Conservation (phyloP, 768 basidiomycete species). For the Mycena vulgaris region DNA sequence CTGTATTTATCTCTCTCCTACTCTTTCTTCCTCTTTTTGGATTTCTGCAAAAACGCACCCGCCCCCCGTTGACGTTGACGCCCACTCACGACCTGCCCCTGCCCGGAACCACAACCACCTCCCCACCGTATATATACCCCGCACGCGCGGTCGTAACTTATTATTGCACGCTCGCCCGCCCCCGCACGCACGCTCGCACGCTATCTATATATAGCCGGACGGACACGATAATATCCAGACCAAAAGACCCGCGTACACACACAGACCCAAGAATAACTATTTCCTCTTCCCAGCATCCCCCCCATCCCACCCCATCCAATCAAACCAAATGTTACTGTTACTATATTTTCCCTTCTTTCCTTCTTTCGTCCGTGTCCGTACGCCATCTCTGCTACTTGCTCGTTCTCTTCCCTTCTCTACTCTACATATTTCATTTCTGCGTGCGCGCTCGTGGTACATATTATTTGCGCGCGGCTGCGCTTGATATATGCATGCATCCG, state of each 20-base stretch:
- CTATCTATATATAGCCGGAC: neutral
- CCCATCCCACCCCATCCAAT: neutral
- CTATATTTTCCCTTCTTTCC: neutral
- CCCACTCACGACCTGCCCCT: slow-evolving; percentile 14
- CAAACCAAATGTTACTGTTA: slow-evolving; percentile 5
- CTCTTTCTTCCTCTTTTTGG: slow-evolving; percentile 44
- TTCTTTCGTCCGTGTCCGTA: neutral
- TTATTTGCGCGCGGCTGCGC: slow-evolving; percentile 22
- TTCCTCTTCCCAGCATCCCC: slow-evolving; percentile 10
- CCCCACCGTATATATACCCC: slow-evolving; percentile 25
- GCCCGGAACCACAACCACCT: neutral
- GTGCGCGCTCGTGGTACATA: neutral
- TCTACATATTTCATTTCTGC: slow-evolving; percentile 2
- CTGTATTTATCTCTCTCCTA: slow-evolving; percentile 32
- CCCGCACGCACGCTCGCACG: slow-evolving; percentile 1
- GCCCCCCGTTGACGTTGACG: slow-evolving; percentile 31
- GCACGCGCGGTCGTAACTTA: slow-evolving; percentile 36
- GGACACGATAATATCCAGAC: neutral
- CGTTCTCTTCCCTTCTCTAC: neutral
- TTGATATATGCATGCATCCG: slow-evolving; percentile 3
- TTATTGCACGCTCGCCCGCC: slow-evolving; percentile 26
- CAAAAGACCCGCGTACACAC: neutral
- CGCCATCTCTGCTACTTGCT: slow-evolving; percentile 2
- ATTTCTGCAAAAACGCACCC: slow-evolving; percentile 42
- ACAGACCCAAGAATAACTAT: slow-evolving; percentile 23